Conservation (phyloP, 2,329 filamentous ascomycete species). For the Cadophora gregata region DNA sequence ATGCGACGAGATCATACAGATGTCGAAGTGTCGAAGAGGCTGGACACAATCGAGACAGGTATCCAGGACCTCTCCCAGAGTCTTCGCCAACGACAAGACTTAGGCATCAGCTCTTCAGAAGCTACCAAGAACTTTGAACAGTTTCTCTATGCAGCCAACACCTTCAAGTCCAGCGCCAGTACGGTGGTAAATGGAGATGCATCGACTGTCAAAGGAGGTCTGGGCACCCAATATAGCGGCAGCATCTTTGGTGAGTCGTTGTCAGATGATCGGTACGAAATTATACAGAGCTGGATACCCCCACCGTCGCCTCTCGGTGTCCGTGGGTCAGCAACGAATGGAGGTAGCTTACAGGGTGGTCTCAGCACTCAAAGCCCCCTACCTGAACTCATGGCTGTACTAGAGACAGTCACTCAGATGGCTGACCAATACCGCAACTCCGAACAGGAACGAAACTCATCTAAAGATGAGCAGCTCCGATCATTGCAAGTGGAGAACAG, state of each 20-base stretch:
- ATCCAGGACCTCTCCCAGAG: not conserved
- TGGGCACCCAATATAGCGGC: not conserved
- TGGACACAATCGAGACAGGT: not conserved
- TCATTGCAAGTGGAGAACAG: not conserved
- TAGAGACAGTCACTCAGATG: not conserved
- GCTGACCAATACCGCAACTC: not conserved
- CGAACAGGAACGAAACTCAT: constrained; percentile 1
- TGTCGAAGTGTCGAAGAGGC: not conserved
- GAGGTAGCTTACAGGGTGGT: not conserved
- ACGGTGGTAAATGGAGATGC: not conserved
- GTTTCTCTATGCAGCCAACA: not conserved
- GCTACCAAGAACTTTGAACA: not conserved
- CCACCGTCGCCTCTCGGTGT: not conserved
- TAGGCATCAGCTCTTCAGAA: not conserved
- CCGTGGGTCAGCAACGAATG: not conserved
- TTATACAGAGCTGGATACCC: constrained; percentile 3
- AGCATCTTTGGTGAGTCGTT: constrained; percentile 5
- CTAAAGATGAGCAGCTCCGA: not conserved
- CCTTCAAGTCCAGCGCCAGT: constrained; percentile 1
- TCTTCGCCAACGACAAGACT: not conserved
- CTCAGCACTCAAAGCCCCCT: not conserved
- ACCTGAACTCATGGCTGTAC: not conserved
- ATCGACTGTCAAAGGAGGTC: not conserved
- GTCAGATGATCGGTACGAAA: constrained; percentile 6
- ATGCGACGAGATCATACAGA: constrained; percentile 9